A percentile compares a stretch with the other conserved stretches of the same genome.
phyloP scores from a whole-genome alignment of 2,329 filamentous ascomycete genomes.

The Ascochyta rabiei region DNA sequence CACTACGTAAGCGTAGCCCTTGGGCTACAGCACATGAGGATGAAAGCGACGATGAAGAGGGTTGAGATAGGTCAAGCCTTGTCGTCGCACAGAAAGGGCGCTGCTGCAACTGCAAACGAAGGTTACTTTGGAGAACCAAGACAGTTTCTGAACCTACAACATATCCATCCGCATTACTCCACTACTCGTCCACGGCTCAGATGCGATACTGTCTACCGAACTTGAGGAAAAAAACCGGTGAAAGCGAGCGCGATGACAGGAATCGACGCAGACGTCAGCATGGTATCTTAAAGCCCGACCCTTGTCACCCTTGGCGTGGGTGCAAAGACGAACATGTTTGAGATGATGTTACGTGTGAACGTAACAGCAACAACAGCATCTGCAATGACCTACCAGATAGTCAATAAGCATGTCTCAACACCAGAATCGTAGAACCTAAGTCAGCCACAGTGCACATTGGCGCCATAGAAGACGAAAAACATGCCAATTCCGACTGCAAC shows the following conservation, averaged over 20 bases:
- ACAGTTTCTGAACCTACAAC: no score
- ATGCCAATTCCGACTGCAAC: constrained; percentile 17
- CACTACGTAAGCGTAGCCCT: constrained; percentile 46
- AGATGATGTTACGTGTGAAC: constrained; percentile 53
- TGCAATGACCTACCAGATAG: constrained; percentile 47
- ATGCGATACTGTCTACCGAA: constrained; percentile 14
- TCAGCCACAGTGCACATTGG: constrained; percentile 23
- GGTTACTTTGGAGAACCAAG: no score
- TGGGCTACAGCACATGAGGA: constrained; percentile 49
- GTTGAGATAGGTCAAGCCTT: not conserved
- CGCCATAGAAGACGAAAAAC: constrained; percentile 17
- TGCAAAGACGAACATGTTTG: constrained; percentile 56
- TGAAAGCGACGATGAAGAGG: constrained; percentile 30
- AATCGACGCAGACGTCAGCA: constrained; percentile 19
- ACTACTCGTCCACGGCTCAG: constrained; percentile 2
- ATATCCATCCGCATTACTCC: not conserved
- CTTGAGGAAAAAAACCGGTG: constrained; percentile 10
- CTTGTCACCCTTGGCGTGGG: constrained; percentile 50
- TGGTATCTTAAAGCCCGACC: constrained; percentile 14
- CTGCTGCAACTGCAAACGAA: not conserved
- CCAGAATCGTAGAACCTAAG: not conserved
- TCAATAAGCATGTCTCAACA: not conserved
- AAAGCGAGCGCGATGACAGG: constrained; percentile 5
- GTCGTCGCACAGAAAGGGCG: not conserved
- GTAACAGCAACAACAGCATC: constrained; percentile 55